phyloP scores from a whole-genome alignment of 441 rosid genomes.

The Pelargonium fulgidum region DNA sequence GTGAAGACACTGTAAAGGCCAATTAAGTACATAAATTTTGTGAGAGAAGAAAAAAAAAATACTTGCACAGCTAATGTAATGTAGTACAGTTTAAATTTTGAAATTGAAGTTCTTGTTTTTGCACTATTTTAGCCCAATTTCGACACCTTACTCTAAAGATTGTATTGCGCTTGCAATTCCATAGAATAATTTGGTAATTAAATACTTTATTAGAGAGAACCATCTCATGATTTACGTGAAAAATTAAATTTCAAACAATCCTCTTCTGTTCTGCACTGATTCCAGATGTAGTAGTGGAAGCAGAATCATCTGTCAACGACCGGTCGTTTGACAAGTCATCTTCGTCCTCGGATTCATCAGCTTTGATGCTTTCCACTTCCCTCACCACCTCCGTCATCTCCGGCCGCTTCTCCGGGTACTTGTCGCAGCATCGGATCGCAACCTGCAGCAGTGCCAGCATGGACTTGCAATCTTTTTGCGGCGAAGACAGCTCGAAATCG shows the following conservation, averaged over 20 bases:
- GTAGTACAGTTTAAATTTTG: neutral
- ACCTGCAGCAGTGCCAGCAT: slow-evolving; percentile 47
- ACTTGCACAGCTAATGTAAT: neutral
- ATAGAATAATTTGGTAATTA: too few relatives aligned
- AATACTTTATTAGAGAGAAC: too few relatives aligned
- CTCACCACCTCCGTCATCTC: slow-evolving; percentile 42
- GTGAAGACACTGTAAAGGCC: neutral
- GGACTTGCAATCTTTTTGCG: slow-evolving; percentile 25
- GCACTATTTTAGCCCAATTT: too few relatives aligned
- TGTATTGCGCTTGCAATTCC: too few relatives aligned
- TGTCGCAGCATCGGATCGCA: slow-evolving; percentile 43
- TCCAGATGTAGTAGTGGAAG: slow-evolving; percentile 26
- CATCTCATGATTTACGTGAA: too few relatives aligned
- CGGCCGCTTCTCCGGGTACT: slow-evolving; percentile 45
- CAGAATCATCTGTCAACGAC: slow-evolving; percentile 45
- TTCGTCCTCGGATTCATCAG: slow-evolving; percentile 31
- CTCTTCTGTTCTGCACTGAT: too few relatives aligned
- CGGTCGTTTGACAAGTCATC: slow-evolving; percentile 35
- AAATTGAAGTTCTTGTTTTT: neutral
- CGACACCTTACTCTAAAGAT: too few relatives aligned
- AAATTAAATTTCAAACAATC: too few relatives aligned
- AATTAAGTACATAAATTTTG: neutral
- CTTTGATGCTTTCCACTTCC: slow-evolving; percentile 35
- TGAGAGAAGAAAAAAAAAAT: neutral
- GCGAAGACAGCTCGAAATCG: slow-evolving; percentile 42